Base-by-base conservation (phyloP, 352 stramenopile genomes). In the Phytophthora cryptogea region DNA sequence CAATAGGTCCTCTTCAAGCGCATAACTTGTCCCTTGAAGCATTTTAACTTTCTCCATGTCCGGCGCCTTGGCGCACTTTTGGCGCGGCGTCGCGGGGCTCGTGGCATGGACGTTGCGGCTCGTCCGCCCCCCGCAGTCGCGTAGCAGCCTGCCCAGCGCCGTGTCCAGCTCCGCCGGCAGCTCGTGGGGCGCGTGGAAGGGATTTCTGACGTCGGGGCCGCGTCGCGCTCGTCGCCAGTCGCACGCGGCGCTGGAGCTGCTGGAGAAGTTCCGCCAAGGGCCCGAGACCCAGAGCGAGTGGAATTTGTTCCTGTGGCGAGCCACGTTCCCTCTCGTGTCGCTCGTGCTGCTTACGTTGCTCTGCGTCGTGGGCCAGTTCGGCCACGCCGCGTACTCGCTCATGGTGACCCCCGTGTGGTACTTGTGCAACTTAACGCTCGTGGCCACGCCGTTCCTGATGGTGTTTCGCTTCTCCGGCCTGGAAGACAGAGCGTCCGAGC, bases 231-330 rank as follows among this genome's bases (percentile, higher is more conserved):
- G 59, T 3, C 59, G 51, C 8, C 68, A 76, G 35, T 76, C 68
- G 2, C 63, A 79, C 44, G 68, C 66, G 36, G 70, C 78, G 13
- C 61, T 90, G 53, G 80, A 76, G 51, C 77, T 92, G 49, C 68
- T 94, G 31, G 78, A 90, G 52, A 80, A 87, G 52, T 92, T 90
- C 58, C 76, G 78, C 10, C 78, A 83, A 5, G 84, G 81, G 0
- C 84, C 84, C 0, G 82, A 88, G 52, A 83, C 71, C 2, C 80
- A 94, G 32, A 94, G 77, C 69, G 86, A 93, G 57, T 91, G 86
- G 82, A 90, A 93, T 47, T 40, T 95, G 40, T 53, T 92, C 9
- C 60, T 90, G 13, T 95, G 86, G 86, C 82, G 84, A 58, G 77
- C 88, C 40, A 90, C 83, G 10, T 93, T 95, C 59, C 86, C 86